phyloP scores from a whole-genome alignment of 2,329 filamentous ascomycete genomes.

The Rutstroemia sp. region DNA sequence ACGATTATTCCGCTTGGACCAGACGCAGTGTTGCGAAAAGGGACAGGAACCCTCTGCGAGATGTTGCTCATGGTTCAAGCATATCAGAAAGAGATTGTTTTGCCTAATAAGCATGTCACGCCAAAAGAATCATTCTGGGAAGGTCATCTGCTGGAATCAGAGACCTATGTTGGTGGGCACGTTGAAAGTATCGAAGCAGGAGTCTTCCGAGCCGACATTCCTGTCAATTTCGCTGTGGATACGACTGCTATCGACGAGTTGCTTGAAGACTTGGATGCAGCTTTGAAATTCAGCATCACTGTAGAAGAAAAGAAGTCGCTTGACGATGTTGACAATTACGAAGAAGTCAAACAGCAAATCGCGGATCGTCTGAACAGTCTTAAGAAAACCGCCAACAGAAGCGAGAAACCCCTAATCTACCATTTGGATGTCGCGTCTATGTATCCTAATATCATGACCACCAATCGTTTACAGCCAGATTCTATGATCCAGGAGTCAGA shows the following conservation, averaged over 20 bases:
- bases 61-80: constrained; percentile 99
- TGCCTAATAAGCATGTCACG: constrained; percentile 93
- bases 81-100: constrained; percentile 81
- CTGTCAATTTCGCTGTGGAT: constrained; percentile 89
- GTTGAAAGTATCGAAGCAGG: constrained; percentile 99
- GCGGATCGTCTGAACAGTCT: constrained; percentile 60
- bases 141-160: constrained; percentile 88
- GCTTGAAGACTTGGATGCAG: constrained; percentile 76
- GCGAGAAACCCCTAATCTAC: constrained; percentile 86
- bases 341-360: constrained; percentile 81
- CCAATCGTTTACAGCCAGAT: constrained; percentile 92
- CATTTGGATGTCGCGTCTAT: constrained; percentile 98
- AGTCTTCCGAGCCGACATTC: constrained; percentile 92
- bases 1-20: constrained; percentile 91
- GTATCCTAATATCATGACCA: constrained; percentile 99
- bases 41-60: constrained; percentile 96
- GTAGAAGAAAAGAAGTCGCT: constrained; percentile 78
- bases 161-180: constrained; percentile 97
- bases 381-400: constrained; percentile 75
- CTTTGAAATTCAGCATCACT: constrained; percentile 78
- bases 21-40: constrained; percentile 88
- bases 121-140: constrained; percentile 94
- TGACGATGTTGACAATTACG: constrained; percentile 73
- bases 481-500: constrained; percentile 98
- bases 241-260: constrained; percentile 84